Evolutionary conservation across 805 yeast species (phyloP).

Genomic region (Cyberlindnera bimundalis): DNA sequence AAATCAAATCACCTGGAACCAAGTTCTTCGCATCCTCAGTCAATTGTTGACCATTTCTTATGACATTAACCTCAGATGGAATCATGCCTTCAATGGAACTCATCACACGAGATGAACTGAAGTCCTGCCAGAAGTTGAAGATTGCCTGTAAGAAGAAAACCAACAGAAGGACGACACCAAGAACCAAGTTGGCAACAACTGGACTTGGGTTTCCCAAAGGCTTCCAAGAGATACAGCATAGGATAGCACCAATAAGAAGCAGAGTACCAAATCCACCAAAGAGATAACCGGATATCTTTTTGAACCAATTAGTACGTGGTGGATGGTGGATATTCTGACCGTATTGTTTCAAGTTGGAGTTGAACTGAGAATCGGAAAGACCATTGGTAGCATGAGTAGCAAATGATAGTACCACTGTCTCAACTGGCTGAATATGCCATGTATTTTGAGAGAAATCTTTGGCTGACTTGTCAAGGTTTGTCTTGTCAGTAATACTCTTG

Average conservation of each 20-base stretch:
- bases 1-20: conserved; percentile 45
- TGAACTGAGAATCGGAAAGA: conserved; percentile 18
- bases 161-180: conserved; percentile 39
- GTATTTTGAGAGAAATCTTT: conserved; percentile 28
- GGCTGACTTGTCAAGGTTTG: conserved; percentile 18
- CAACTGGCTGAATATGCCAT: conserved; percentile 32
- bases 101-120: conserved; percentile 45
- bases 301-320: conserved; percentile 33
- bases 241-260: conserved; percentile 39
- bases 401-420: conserved; percentile 26
- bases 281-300: conserved; percentile 36
- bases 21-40: conserved; percentile 33
- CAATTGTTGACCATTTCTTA: conserved; percentile 33
- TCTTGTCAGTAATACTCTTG: conserved; percentile 8
- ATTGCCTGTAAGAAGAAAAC: conserved; percentile 41
- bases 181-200: conserved; percentile 39
- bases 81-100: conserved; percentile 42
- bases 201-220: conserved; percentile 46
- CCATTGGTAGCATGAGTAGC: conserved; percentile 26
- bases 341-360: conserved; percentile 16
- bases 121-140: conserved; percentile 46
- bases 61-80: conserved; percentile 36
- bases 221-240: conserved; percentile 43
- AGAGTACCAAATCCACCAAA: conserved; percentile 49
- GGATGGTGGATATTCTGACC: conserved; percentile 39